phyloP scores from a whole-genome alignment of 2,329 filamentous ascomycete species.

The Calcarisporium arbuscula region DNA sequence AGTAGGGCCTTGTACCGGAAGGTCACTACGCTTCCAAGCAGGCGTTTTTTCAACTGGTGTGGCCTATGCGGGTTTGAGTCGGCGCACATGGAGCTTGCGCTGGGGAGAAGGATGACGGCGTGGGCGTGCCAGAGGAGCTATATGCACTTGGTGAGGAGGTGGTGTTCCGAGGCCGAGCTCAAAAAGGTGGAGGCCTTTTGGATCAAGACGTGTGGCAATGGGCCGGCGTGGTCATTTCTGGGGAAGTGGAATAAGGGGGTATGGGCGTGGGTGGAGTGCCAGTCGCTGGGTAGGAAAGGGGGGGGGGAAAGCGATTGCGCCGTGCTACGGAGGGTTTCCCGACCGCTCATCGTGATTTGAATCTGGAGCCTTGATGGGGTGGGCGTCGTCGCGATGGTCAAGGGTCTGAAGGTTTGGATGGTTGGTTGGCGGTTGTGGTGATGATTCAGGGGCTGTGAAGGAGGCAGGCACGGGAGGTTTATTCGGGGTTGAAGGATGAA shows the following conservation, averaged over 20 bases:
- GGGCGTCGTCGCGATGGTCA: too few relatives aligned
- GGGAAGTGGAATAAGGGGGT: conserved; percentile 5
- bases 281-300: too few relatives aligned
- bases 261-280: conserved; percentile 9
- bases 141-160: background rate
- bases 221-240: conserved; percentile 2
- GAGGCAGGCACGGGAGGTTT: too few relatives aligned
- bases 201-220: conserved; percentile 8
- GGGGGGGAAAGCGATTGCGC: too few relatives aligned
- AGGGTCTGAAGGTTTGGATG: too few relatives aligned
- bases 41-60: conserved; percentile 9
- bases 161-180: conserved; percentile 9
- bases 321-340: too few relatives aligned
- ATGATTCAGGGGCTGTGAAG: too few relatives aligned
- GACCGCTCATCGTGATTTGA: too few relatives aligned
- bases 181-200: conserved; percentile 6
- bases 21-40: conserved; percentile 9
- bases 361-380: too few relatives aligned
- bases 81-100: conserved; percentile 7
- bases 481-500: too few relatives aligned
- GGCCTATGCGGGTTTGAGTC: conserved; percentile 1
- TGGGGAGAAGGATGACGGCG: conserved; percentile 7
- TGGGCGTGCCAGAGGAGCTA: conserved; percentile 8
- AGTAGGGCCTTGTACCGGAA: conserved; percentile 3
- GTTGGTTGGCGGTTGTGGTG: too few relatives aligned